Percentiles rank a stretch among this genome's conserved stretches.
These are phyloP conservation scores for Jaltomata sinuosa DNA, from an alignment of 257 asterid species.

Conservation along the genomic window DNA sequence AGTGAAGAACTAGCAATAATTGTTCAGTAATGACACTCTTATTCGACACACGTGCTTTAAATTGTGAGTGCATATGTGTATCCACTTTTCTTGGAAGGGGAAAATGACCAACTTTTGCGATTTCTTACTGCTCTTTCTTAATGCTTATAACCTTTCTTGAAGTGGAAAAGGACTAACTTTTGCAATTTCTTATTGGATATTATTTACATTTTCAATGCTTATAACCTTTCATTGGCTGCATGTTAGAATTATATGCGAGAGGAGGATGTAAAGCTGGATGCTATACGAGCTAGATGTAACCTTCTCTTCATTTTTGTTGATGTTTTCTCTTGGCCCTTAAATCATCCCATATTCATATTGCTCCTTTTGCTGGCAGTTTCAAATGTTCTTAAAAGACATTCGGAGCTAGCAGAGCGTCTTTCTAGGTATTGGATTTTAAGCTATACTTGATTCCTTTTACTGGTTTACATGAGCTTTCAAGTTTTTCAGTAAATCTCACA, in stretches of 20 bases:
- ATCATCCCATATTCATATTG: background rate
- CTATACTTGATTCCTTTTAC: background rate
- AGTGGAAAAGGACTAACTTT: background rate
- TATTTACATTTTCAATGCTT: background rate
- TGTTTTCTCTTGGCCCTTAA: background rate
- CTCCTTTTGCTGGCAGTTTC: slow-evolving; percentile 47
- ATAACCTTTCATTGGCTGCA: background rate
- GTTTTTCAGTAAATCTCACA: background rate
- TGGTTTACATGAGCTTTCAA: background rate
- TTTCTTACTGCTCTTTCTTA: background rate
- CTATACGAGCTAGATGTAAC: slow-evolving; percentile 66
- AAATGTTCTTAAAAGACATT: slow-evolving; percentile 78
- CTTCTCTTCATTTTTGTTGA: background rate
- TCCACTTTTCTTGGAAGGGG: background rate
- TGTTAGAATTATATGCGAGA: slow-evolving; percentile 43
- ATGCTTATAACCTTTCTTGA: background rate
- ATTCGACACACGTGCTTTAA: background rate
- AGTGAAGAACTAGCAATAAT: background rate
- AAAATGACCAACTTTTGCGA: background rate
- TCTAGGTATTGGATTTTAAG: slow-evolving; percentile 47
- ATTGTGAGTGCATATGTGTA: background rate
- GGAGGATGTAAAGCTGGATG: slow-evolving; percentile 50
- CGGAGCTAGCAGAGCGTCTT: slow-evolving; percentile 76
- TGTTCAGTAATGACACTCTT: background rate
- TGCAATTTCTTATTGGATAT: background rate